Conservation (phyloP, 192 early-diverging fungal species). For the Backusella luteola region DNA sequence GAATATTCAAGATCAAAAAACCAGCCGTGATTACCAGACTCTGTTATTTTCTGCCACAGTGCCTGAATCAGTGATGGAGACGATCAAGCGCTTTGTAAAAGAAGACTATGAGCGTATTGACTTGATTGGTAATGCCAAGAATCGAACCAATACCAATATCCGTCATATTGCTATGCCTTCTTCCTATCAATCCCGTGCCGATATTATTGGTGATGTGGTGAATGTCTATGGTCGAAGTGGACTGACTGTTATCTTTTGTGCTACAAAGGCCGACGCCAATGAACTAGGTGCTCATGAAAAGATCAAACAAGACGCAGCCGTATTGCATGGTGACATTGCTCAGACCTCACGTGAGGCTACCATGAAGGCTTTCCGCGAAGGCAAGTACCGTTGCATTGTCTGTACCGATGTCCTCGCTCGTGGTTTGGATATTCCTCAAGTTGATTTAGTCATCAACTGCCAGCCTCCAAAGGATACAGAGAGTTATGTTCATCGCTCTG, state of each 20-base stretch:
- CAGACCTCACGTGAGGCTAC: slow-evolving; percentile 77
- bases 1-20: slow-evolving; percentile 76
- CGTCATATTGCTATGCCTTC: slow-evolving; percentile 83
- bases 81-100: slow-evolving; percentile 59
- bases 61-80: slow-evolving; percentile 75
- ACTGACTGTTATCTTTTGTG: slow-evolving; percentile 91
- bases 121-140: slow-evolving; percentile 80
- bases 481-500: slow-evolving; percentile 93
- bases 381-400: slow-evolving; percentile 81
- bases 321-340: slow-evolving; percentile 83
- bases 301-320: slow-evolving; percentile 70
- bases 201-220: slow-evolving; percentile 93
- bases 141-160: slow-evolving; percentile 88
- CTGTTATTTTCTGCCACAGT: slow-evolving; percentile 89
- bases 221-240: slow-evolving; percentile 83
- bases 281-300: slow-evolving; percentile 79
- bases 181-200: slow-evolving; percentile 85
- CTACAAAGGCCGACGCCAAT: slow-evolving; percentile 90
- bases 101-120: slow-evolving; percentile 70
- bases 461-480: slow-evolving; percentile 94
- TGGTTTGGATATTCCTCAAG: slow-evolving; percentile 95
- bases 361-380: slow-evolving; percentile 84
- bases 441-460: slow-evolving; percentile 95
- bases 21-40: slow-evolving; percentile 58
- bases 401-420: slow-evolving; percentile 95